Conservation (phyloP, 345 rosid genomes). For the Sapria himalayana region DNA sequence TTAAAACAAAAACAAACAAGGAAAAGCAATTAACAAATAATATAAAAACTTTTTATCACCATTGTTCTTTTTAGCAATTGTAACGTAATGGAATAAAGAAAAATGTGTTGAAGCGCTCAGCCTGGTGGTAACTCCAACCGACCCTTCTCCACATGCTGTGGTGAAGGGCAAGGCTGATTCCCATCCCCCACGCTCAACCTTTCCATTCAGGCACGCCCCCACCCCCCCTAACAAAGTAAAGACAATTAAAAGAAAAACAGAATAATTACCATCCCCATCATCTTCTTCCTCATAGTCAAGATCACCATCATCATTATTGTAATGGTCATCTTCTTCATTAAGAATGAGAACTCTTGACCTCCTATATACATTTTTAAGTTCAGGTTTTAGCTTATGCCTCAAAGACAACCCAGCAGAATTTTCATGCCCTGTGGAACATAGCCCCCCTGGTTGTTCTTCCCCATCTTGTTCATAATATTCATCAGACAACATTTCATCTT, state of each 20-base stretch:
- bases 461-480: constrained; percentile 99
- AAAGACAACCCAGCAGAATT: constrained; percentile 32
- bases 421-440: constrained; percentile 33
- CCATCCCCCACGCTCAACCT: too few species aligned
- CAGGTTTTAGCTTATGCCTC: constrained; percentile 28
- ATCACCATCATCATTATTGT: constrained; percentile 33
- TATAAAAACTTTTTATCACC: too few species aligned
- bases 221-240: too few species aligned
- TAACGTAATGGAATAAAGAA: too few species aligned
- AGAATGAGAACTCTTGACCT: constrained; percentile 27
- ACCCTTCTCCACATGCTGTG: too few species aligned
- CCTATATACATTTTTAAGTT: constrained; percentile 24
- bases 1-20: constrained; percentile 2
- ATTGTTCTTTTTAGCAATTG: too few species aligned
- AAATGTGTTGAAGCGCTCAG: too few species aligned
- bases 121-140: too few species aligned
- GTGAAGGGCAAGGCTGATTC: too few species aligned
- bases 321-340: constrained; percentile 15
- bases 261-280: constrained; percentile 58
- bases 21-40: constrained; percentile 4
- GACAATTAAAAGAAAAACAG: too few species aligned
- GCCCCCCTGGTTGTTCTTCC: constrained; percentile 69
- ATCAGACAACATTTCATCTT: constrained; percentile 98
- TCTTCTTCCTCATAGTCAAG: constrained; percentile 70
- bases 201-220: too few species aligned